A percentile compares a stretch with the other conserved stretches of the same genome.
phyloP scores from a whole-genome alignment of 2,329 filamentous ascomycete species.

The Microthyrium microscopicum region DNA sequence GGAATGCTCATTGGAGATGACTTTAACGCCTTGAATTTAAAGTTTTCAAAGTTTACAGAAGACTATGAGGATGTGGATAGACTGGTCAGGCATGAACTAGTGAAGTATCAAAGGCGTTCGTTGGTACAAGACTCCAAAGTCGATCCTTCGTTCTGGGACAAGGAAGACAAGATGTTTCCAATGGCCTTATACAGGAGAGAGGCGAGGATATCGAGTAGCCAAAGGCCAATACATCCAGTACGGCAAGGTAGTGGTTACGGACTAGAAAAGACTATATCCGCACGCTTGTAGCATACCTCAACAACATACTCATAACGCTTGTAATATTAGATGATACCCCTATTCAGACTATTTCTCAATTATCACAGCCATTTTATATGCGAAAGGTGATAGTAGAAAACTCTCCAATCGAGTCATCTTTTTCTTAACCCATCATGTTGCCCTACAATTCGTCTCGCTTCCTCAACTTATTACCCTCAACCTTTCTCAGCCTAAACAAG shows the following conservation, averaged over 20 bases:
- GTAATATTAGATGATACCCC: no score
- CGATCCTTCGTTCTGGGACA: constrained; percentile 16
- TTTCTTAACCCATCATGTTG: neutral
- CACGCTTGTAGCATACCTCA: no score
- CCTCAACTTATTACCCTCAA: constrained; percentile 14
- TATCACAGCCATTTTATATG: no score
- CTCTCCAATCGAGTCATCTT: neutral
- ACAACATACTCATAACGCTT: no score
- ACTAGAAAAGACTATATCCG: no score
- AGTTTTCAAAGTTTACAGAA: constrained; percentile 16
- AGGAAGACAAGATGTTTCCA: constrained; percentile 14
- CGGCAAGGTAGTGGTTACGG: no score
- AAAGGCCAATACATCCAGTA: no score
- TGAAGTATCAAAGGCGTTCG: constrained; percentile 10
- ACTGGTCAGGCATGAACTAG: neutral
- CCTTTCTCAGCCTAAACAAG: constrained; percentile 30
- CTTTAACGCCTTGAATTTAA: constrained; percentile 14
- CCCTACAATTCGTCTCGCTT: constrained; percentile 29
- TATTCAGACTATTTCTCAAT: no score
- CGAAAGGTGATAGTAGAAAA: neutral
- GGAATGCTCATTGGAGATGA: constrained; percentile 17
- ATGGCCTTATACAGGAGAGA: constrained; percentile 15
- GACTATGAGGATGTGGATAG: constrained; percentile 13
- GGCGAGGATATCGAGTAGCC: no score
- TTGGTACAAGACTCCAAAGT: constrained; percentile 12